A percentile compares a stretch with the other conserved stretches of the same genome.
These are phyloP conservation scores for Saururus chinensis DNA, from an alignment of 164 flowering plant genomes.

Conservation along the genomic window DNA sequence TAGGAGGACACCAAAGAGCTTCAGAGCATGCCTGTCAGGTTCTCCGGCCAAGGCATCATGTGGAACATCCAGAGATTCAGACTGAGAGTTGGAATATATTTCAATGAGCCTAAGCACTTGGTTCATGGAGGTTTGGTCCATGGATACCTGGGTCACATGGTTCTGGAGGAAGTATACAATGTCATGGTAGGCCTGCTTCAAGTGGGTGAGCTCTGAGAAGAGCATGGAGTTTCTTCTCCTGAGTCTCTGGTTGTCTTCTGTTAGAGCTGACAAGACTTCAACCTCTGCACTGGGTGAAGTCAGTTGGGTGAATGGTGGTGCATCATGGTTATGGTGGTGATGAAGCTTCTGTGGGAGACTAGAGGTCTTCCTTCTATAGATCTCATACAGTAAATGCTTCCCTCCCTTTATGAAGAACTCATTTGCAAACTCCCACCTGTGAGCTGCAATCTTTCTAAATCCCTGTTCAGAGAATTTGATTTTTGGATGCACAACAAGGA, in stretches of 20 bases:
- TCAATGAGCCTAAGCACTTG: slow-evolving; percentile 16
- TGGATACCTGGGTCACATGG: slow-evolving; percentile 32
- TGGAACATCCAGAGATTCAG: slow-evolving; percentile 3
- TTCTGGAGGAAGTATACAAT: slow-evolving; percentile 51
- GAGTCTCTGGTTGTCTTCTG: slow-evolving; percentile 38
- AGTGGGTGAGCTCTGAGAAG: slow-evolving; percentile 44
- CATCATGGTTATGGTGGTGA: not conserved
- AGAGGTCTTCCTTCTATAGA: slow-evolving; percentile 39
- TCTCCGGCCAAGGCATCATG: slow-evolving; percentile 1
- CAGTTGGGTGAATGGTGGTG: slow-evolving; percentile 12
- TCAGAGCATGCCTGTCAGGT: slow-evolving; percentile 11
- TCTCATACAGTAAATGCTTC: slow-evolving; percentile 37
- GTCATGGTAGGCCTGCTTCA: slow-evolving; percentile 56
- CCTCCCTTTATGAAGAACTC: slow-evolving; percentile 40
- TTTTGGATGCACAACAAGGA: too few relatives aligned
- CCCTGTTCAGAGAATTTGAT: slow-evolving; percentile 21
- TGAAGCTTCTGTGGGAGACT: slow-evolving; percentile 8
- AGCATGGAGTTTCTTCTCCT: slow-evolving; percentile 43
- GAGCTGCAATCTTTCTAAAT: slow-evolving; percentile 42
- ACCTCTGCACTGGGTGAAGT: slow-evolving; percentile 5
- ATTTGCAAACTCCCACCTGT: slow-evolving; percentile 61
- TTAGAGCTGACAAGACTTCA: slow-evolving; percentile 24
- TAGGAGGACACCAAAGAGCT: slow-evolving; percentile 44
- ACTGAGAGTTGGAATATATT: slow-evolving; percentile 8
- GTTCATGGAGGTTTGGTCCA: slow-evolving; percentile 11